A percentile compares a stretch with the other conserved stretches of the same genome.
These are phyloP conservation scores for Warburgia ugandensis DNA, from an alignment of 164 flowering plant species.

Conservation along the genomic window DNA sequence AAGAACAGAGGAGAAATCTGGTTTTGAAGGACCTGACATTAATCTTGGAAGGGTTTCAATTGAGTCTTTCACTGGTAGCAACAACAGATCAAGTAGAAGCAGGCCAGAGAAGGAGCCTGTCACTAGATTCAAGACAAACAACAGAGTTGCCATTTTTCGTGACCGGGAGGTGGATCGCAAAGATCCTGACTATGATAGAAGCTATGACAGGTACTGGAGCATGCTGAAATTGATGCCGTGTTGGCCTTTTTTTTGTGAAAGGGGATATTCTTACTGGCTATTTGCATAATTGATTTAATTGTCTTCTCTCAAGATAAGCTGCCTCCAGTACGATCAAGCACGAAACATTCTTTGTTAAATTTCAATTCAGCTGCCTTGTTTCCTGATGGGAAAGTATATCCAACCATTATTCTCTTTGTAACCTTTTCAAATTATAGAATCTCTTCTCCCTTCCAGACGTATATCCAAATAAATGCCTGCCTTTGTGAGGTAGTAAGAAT, in stretches of 20 bases:
- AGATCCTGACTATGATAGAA: conserved; percentile 96
- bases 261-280: too few species aligned
- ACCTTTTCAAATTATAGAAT: too few species aligned
- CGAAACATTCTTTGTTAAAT: too few species aligned
- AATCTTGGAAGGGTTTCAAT: conserved; percentile 30
- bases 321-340: too few species aligned
- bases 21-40: conserved; percentile 39
- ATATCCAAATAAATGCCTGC: too few species aligned
- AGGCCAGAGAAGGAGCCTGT: conserved; percentile 63
- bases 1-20: conserved; percentile 44
- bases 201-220: conserved; percentile 84
- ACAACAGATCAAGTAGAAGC: conserved; percentile 55
- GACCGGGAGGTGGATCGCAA: conserved; percentile 90
- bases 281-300: too few species aligned
- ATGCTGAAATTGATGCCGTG: too few species aligned
- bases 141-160: conserved; percentile 86
- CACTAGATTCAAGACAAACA: conserved; percentile 55
- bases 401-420: neutral
- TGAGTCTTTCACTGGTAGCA: conserved; percentile 37
- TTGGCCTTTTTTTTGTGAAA: too few species aligned
- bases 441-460: too few species aligned
- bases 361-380: neutral
- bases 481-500: too few species aligned
- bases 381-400: too few species aligned
- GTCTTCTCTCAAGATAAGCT: too few species aligned